phyloP scores from a whole-genome alignment of 257 asterid species.

The Solanum bulbocastanum region DNA sequence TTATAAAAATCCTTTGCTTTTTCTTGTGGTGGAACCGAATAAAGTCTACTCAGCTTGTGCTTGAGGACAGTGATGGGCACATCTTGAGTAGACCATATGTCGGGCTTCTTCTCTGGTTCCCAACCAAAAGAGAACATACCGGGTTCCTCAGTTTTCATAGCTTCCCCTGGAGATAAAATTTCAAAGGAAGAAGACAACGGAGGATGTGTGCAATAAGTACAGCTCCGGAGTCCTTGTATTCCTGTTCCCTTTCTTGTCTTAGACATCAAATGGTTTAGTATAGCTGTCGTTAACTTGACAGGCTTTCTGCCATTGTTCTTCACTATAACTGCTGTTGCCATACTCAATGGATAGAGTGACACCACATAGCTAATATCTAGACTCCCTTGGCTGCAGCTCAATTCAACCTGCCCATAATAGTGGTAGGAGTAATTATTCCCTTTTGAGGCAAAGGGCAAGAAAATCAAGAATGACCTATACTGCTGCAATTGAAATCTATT shows the following conservation, averaged over 20 bases:
- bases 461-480: not conserved
- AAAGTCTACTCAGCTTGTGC: slow-evolving; percentile 71
- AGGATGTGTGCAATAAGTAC: slow-evolving; percentile 59
- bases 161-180: slow-evolving; percentile 54
- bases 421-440: not conserved
- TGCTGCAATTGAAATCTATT: not conserved
- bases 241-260: slow-evolving; percentile 47
- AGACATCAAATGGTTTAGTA: slow-evolving; percentile 49
- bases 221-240: slow-evolving; percentile 48
- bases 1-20: slow-evolving; percentile 36
- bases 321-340: slow-evolving; percentile 65
- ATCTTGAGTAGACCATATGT: slow-evolving; percentile 60
- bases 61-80: slow-evolving; percentile 54
- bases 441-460: not conserved
- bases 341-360: slow-evolving; percentile 58
- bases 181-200: slow-evolving; percentile 59
- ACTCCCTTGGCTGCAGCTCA: slow-evolving; percentile 45
- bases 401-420: slow-evolving; percentile 39
- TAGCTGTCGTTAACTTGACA: slow-evolving; percentile 35
- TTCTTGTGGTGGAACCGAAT: slow-evolving; percentile 44
- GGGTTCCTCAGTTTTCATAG: slow-evolving; percentile 53
- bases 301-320: slow-evolving; percentile 59
- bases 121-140: slow-evolving; percentile 56
- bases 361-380: slow-evolving; percentile 52
- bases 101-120: slow-evolving; percentile 61